These are phyloP conservation scores for Cylindrodendrum hubeiense DNA, from an alignment of 2,329 filamentous ascomycete species.

Conservation along the genomic window DNA sequence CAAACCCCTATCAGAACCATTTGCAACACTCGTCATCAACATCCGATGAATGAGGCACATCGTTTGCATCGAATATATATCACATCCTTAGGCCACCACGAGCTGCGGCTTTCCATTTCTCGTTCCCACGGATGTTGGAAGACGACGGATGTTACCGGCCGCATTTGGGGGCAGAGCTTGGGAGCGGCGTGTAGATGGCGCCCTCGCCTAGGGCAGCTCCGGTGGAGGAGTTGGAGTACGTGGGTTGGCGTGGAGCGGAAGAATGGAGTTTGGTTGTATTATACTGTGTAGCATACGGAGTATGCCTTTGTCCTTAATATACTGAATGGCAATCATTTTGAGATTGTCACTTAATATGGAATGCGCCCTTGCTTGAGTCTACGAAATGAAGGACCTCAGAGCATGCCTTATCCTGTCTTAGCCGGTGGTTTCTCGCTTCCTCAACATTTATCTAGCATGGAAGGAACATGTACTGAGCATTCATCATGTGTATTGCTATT, in stretches of 20 bases:
- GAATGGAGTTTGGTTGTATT: slow-evolving; percentile 4
- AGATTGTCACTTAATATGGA: background rate
- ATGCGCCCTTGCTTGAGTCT: background rate
- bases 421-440: too few relatives aligned
- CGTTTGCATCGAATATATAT: background rate
- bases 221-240: slow-evolving; percentile 8
- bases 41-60: background rate
- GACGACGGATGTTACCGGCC: background rate
- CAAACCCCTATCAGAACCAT: background rate
- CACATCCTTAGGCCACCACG: background rate
- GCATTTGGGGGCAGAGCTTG: background rate
- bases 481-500: too few relatives aligned
- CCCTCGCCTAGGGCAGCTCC: background rate
- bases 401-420: too few relatives aligned
- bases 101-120: background rate
- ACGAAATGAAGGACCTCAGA: background rate
- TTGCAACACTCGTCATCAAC: background rate
- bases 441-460: background rate
- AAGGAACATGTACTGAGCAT: background rate
- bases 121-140: background rate
- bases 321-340: background rate
- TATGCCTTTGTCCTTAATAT: background rate
- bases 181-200: background rate
- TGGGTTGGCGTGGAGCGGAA: slow-evolving; percentile 5
- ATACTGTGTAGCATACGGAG: background rate